phyloP scores from a whole-genome alignment of 371 early-diverging fungal species.

The Mortierella sp. region DNA sequence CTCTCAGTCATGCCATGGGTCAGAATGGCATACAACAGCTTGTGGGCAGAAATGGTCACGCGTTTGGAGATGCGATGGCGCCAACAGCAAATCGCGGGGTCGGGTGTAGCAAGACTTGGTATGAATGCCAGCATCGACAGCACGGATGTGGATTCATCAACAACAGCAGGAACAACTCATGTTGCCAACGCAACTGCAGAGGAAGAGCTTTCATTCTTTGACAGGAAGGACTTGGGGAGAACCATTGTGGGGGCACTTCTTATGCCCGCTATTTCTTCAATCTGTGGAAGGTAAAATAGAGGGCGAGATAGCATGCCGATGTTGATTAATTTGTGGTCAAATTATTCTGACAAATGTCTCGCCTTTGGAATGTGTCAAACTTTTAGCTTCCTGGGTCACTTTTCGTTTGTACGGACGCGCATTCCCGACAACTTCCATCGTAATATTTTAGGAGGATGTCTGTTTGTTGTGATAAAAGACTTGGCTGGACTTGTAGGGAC shows the following conservation, averaged over 20 bases:
- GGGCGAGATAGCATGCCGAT: neutral
- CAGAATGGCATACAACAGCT: conserved; percentile 66
- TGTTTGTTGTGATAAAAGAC: conserved; percentile 71
- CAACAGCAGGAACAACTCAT: conserved; percentile 33
- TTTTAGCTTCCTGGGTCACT: conserved; percentile 61
- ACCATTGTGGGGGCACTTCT: conserved; percentile 66
- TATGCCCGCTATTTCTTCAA: conserved; percentile 64
- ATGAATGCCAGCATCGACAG: conserved; percentile 44
- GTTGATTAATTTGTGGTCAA: conserved; percentile 3
- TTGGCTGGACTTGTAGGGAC: conserved; percentile 46
- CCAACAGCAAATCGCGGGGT: conserved; percentile 41
- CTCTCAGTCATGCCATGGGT: conserved; percentile 72
- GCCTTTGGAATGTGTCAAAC: neutral
- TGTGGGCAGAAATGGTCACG: conserved; percentile 57
- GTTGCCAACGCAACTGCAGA: conserved; percentile 7
- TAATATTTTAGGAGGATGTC: conserved; percentile 69
- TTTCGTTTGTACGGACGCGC: conserved; percentile 60
- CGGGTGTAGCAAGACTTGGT: conserved; percentile 46
- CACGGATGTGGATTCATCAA: conserved; percentile 34
- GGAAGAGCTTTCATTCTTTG: conserved; percentile 50
- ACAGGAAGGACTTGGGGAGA: conserved; percentile 60
- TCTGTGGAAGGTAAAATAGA: conserved; percentile 61
- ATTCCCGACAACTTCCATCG: conserved; percentile 72
- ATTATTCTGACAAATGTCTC: neutral
- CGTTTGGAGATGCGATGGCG: conserved; percentile 52